Evolutionary conservation across 495 filamentous ascomycete genomes (phyloP).

Genomic region (Aspergillus diversus): DNA sequence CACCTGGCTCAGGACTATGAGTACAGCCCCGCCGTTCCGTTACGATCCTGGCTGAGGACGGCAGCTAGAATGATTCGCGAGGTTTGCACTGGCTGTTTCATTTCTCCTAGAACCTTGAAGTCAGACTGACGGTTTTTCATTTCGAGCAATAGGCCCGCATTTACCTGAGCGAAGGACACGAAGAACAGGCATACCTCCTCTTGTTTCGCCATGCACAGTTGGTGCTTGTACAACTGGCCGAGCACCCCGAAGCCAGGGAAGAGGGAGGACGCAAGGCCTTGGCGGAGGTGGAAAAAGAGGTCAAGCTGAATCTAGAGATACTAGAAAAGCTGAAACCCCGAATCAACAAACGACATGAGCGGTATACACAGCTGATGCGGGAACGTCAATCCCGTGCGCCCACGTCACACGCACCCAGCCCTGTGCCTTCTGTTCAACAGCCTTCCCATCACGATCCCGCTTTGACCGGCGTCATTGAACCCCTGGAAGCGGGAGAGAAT

Average conservation of each 20-base stretch:
- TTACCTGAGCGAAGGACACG: constrained; percentile 83
- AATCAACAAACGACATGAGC: constrained; percentile 67
- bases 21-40: constrained; percentile 71
- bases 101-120: background rate
- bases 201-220: constrained; percentile 81
- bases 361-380: constrained; percentile 57
- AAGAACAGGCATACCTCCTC: constrained; percentile 84
- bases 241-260: constrained; percentile 60
- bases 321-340: constrained; percentile 69
- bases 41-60: constrained; percentile 82
- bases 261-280: constrained; percentile 52
- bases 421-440: constrained; percentile 20
- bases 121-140: background rate
- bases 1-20: constrained; percentile 73
- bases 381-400: constrained; percentile 47
- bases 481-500: constrained; percentile 71
- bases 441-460: constrained; percentile 40
- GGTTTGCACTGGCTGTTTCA: constrained; percentile 45
- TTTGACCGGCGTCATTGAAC: constrained; percentile 44
- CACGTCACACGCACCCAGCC: constrained; percentile 22
- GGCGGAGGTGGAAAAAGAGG: constrained; percentile 53
- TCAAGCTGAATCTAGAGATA: constrained; percentile 56
- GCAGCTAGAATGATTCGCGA: constrained; percentile 78
- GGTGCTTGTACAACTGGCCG: constrained; percentile 60
- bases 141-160: constrained; percentile 61